Conservation (phyloP, 106 monocot species). For the Triglochin maritima region DNA sequence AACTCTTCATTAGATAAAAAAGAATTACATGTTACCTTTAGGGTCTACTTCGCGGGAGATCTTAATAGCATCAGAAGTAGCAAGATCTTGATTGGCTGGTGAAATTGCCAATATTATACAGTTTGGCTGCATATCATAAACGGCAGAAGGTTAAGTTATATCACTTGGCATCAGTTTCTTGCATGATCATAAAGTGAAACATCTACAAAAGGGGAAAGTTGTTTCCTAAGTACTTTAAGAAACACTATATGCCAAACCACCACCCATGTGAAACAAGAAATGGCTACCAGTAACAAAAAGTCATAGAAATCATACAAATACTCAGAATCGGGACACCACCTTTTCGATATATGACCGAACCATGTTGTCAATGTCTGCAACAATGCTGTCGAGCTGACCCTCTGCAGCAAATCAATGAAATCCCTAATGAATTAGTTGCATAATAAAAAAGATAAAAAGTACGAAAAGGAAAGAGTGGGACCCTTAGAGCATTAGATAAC, state of each 20-base stretch:
- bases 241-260: no score
- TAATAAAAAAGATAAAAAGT: not conserved
- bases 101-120: slow-evolving; percentile 87
- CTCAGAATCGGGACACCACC: slow-evolving; percentile 20
- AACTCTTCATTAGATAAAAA: not conserved
- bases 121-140: slow-evolving; percentile 50
- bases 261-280: no score
- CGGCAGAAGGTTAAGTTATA: not conserved
- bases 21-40: slow-evolving; percentile 32
- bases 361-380: slow-evolving; percentile 80
- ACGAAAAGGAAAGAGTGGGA: not conserved
- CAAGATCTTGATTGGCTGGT: slow-evolving; percentile 94
- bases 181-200: no score
- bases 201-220: no score
- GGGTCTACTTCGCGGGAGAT: slow-evolving; percentile 82
- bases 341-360: slow-evolving; percentile 79
- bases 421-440: not conserved
- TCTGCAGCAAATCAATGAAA: slow-evolving; percentile 19
- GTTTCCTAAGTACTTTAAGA: no score
- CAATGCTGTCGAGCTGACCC: slow-evolving; percentile 71
- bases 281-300: no score
- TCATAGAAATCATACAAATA: not conserved
- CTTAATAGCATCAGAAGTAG: slow-evolving; percentile 89
- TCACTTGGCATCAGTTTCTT: no score
- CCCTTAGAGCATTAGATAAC: slow-evolving; percentile 4